Percentiles rank a stretch among this genome's conserved stretches.
Evolutionary conservation across 78 protist species (phyloP).

Genomic region (Dictyostelium capitatum): DNA sequence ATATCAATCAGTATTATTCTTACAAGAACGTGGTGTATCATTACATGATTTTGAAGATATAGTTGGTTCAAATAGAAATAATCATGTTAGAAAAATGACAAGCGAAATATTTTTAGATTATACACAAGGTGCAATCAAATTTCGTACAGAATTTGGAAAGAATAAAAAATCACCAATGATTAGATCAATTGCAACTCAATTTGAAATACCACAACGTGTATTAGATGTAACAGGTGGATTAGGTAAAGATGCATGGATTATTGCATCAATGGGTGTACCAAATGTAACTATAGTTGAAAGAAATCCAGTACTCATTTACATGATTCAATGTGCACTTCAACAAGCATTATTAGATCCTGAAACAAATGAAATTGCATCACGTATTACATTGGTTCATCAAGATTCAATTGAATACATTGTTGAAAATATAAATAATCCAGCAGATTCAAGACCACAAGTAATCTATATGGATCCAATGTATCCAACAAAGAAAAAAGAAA

Average conservation of each 20-base stretch:
- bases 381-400: conserved; percentile 39
- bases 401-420: conserved; percentile 61
- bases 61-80: neutral
- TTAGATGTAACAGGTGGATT: conserved; percentile 76
- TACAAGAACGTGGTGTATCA: neutral
- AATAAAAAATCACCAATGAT: conserved; percentile 53
- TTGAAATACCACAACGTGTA: neutral
- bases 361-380: conserved; percentile 8
- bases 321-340: conserved; percentile 28
- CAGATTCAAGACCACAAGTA: conserved; percentile 1
- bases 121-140: conserved; percentile 1
- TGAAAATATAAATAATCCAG: neutral
- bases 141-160: conserved; percentile 10
- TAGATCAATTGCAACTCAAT: neutral
- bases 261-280: conserved; percentile 53
- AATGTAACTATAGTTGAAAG: conserved; percentile 51
- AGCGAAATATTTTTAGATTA: conserved; percentile 37
- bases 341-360: neutral
- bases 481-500: conserved; percentile 23
- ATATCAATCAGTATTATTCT: conserved; percentile 22
- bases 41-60: conserved; percentile 1
- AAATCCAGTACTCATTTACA: conserved; percentile 41
- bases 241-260: conserved; percentile 62
- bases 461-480: conserved; percentile 85
- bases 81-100: conserved; percentile 1